phyloP scores from a whole-genome alignment of 495 filamentous ascomycete species.

The Hypomontagnella monticulosa region DNA sequence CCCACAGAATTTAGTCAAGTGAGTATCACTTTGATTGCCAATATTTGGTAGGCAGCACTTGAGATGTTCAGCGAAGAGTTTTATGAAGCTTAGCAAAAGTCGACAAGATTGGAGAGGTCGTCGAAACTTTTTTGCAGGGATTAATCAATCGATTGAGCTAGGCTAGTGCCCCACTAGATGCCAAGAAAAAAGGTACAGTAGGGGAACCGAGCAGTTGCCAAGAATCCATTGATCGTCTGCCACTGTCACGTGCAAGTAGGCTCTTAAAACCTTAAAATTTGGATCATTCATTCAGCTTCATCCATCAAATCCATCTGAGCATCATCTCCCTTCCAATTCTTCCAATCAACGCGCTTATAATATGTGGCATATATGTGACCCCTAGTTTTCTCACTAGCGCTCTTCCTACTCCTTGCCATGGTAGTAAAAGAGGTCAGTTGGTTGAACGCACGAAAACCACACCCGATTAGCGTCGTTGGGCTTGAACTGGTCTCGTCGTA shows the following conservation, averaged over 20 bases:
- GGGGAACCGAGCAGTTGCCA: no score
- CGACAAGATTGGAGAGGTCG: background rate
- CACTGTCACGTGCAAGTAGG: slow-evolving; percentile 3
- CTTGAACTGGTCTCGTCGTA: no score
- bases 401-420: no score
- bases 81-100: slow-evolving; percentile 7
- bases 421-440: no score
- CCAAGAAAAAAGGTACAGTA: background rate
- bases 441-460: no score
- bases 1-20: background rate
- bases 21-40: background rate
- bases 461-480: no score
- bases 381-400: no score
- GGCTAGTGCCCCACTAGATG: background rate
- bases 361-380: background rate
- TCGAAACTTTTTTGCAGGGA: slow-evolving; percentile 39
- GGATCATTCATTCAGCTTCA: background rate
- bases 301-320: no score
- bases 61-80: slow-evolving; percentile 3
- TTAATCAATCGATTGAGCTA: background rate
- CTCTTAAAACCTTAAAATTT: background rate
- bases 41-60: background rate
- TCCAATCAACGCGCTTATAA: slow-evolving; percentile 8
- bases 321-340: background rate
- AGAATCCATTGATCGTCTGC: no score